phyloP scores from a whole-genome alignment of 139 green algal genomes.

The Raphidocelis subcapitata region DNA sequence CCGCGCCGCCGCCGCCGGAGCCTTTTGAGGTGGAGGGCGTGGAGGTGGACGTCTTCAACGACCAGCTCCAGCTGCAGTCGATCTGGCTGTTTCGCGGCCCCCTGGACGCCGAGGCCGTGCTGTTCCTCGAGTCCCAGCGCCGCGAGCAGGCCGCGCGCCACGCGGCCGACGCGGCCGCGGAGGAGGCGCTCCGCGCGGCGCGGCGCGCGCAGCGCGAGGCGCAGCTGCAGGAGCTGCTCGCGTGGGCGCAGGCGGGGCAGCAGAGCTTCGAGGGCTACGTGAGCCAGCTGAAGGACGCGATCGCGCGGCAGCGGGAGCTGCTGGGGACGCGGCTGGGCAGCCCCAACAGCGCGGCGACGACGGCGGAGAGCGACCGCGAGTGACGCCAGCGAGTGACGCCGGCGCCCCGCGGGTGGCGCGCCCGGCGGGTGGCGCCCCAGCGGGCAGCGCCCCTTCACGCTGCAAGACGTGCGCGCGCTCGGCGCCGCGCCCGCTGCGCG shows the following conservation, averaged over 20 bases:
- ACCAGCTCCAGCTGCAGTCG: constrained; percentile 11
- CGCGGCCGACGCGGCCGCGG: not conserved
- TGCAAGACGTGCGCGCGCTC: too few relatives aligned
- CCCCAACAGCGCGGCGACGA: too few relatives aligned
- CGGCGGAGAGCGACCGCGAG: too few relatives aligned
- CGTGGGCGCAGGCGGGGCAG: not conserved
- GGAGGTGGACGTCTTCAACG: constrained; percentile 26
- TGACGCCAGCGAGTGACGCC: too few relatives aligned
- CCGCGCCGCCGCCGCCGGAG: not conserved
- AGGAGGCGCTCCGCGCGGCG: constrained; percentile 2
- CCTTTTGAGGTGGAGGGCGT: constrained; percentile 10
- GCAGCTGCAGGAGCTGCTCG: constrained; percentile 6
- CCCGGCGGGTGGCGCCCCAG: too few relatives aligned
- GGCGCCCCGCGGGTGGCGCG: too few relatives aligned
- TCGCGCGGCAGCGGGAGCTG: too few relatives aligned
- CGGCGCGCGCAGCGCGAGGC: constrained; percentile 15
- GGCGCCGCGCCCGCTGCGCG: too few relatives aligned
- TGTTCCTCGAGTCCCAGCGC: constrained; percentile 11
- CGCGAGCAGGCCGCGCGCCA: constrained; percentile 7
- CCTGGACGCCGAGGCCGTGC: not conserved
- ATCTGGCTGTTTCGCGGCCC: constrained; percentile 21
- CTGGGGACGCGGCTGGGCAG: too few relatives aligned
- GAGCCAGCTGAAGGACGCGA: too few relatives aligned
- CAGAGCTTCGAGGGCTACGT: too few relatives aligned
- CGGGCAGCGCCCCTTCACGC: too few relatives aligned